These are phyloP conservation scores for Mimosa pudica DNA, from an alignment of 306 rosid species.

Conservation along the genomic window DNA sequence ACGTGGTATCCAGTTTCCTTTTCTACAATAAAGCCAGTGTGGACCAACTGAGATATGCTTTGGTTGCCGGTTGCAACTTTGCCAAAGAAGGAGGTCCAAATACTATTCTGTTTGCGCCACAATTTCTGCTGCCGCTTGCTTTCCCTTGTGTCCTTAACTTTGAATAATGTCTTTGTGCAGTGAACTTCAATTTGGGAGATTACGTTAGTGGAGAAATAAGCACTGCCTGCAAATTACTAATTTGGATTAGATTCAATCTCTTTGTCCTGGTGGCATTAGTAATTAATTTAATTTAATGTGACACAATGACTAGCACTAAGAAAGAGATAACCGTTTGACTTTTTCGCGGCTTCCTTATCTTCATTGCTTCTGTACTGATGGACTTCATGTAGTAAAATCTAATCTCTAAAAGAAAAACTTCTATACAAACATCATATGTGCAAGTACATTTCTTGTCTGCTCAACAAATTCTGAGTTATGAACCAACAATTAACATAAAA, in stretches of 20 bases:
- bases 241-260: constrained; percentile 20
- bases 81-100: constrained; percentile 54
- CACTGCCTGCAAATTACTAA: constrained; percentile 36
- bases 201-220: constrained; percentile 48
- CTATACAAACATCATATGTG: background rate
- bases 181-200: constrained; percentile 63
- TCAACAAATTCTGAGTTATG: background rate
- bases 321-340: background rate
- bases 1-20: constrained; percentile 50
- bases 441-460: background rate
- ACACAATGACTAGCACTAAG: background rate
- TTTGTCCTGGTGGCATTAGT: constrained; percentile 24
- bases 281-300: constrained; percentile 18
- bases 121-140: background rate
- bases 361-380: background rate
- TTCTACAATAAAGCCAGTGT: constrained; percentile 63
- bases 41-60: constrained; percentile 54
- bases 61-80: constrained; percentile 63
- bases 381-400: background rate
- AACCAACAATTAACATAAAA: background rate
- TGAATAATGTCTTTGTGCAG: constrained; percentile 37
- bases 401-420: background rate
- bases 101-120: background rate
- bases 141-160: background rate
- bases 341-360: background rate